Percentiles rank a stretch among this genome's conserved stretches.
These are phyloP conservation scores for Pelargonium cotyledonis DNA, from an alignment of 441 rosid genomes.

Conservation along the genomic window DNA sequence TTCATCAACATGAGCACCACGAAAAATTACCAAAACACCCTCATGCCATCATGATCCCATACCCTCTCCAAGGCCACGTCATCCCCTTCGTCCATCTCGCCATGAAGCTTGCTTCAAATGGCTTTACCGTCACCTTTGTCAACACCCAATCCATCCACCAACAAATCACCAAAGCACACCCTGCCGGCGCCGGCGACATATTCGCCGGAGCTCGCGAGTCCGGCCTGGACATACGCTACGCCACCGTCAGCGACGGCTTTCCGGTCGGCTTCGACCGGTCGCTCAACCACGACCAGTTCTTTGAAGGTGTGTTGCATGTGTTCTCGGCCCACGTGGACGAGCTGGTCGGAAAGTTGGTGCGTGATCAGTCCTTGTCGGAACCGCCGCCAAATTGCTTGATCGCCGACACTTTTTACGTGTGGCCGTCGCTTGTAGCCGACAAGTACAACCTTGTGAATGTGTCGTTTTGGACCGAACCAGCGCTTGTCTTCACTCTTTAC, in stretches of 20 bases:
- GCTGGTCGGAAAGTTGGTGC: slow-evolving; percentile 31
- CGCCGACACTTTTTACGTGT: slow-evolving; percentile 50
- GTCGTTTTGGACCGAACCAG: slow-evolving; percentile 70
- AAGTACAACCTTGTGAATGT: slow-evolving; percentile 51
- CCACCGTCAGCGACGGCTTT: slow-evolving; percentile 52
- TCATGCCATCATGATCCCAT: slow-evolving; percentile 45
- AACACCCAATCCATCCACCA: slow-evolving; percentile 48
- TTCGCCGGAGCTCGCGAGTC: slow-evolving; percentile 38
- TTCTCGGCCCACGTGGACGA: slow-evolving; percentile 51
- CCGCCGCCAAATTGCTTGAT: slow-evolving; percentile 41
- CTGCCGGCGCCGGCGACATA: slow-evolving; percentile 26
- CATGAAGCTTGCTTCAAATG: slow-evolving; percentile 50
- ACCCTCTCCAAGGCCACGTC: slow-evolving; percentile 66
- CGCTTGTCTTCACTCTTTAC: slow-evolving; percentile 49
- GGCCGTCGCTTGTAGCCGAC: slow-evolving; percentile 48
- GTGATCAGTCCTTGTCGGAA: slow-evolving; percentile 13
- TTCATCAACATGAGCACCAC: too few species aligned
- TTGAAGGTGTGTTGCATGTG: slow-evolving; percentile 34
- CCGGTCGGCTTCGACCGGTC: slow-evolving; percentile 49
- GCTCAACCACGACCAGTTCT: slow-evolving; percentile 46
- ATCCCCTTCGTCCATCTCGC: slow-evolving; percentile 52
- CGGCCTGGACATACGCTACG: slow-evolving; percentile 49
- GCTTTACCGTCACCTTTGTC: slow-evolving; percentile 54
- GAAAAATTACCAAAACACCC: slow-evolving; percentile 2
- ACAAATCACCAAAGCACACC: slow-evolving; percentile 28